These are phyloP conservation scores for Meyerozyma guilliermondii DNA, from an alignment of 1,139 yeast genomes.

Conservation along the genomic window DNA sequence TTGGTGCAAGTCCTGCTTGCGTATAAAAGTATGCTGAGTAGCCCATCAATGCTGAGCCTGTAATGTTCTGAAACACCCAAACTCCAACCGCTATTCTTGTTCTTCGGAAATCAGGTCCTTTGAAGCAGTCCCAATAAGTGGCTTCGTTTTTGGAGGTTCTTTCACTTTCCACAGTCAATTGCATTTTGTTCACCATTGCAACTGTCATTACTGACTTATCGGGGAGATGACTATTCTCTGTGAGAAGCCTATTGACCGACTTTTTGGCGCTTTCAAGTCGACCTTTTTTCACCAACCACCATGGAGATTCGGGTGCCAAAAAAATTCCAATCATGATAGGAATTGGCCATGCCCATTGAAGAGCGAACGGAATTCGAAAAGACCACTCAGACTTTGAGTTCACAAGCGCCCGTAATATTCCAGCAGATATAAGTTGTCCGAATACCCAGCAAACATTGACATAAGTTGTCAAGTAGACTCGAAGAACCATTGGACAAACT, in stretches of 20 bases:
- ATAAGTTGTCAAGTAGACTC: constrained; percentile 45
- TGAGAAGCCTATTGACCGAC: too few relatives aligned
- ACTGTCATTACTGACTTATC: too few relatives aligned
- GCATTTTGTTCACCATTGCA: too few relatives aligned
- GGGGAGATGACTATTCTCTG: neutral
- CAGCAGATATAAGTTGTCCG: constrained; percentile 46
- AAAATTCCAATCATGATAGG: constrained; percentile 23
- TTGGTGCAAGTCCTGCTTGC: constrained; percentile 44
- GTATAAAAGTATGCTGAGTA: constrained; percentile 39
- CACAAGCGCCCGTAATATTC: constrained; percentile 37
- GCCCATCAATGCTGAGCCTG: constrained; percentile 18
- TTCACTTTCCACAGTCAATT: too few relatives aligned
- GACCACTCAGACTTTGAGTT: constrained; percentile 22
- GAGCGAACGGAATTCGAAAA: constrained; percentile 40
- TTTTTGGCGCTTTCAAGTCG: constrained; percentile 5
- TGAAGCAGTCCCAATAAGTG: too few relatives aligned
- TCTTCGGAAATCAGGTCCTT: too few relatives aligned
- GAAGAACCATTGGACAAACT: constrained; percentile 42
- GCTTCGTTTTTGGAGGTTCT: constrained; percentile 9
- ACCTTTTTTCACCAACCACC: constrained; percentile 38
- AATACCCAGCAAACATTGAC: constrained; percentile 46
- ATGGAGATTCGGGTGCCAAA: constrained; percentile 41
- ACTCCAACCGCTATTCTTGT: too few relatives aligned
- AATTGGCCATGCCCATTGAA: too few relatives aligned
- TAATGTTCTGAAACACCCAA: constrained; percentile 36